Base-by-base conservation (phyloP, 2,329 filamentous ascomycete genomes). In the Neonectria faginata region DNA sequence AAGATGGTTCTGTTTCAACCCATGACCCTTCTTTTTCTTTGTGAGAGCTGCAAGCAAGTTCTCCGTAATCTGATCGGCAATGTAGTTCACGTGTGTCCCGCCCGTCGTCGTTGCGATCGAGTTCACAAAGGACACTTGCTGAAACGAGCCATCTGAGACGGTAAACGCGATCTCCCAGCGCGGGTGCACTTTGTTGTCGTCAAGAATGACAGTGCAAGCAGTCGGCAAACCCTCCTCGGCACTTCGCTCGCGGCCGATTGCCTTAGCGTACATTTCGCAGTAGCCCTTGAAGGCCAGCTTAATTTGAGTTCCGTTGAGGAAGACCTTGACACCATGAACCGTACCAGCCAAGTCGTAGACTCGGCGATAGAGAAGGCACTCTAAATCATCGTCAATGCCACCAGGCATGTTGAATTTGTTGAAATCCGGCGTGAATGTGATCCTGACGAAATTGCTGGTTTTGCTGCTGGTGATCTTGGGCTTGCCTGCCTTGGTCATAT, bases 101-200 rank as follows among this genome's bases (percentile, higher is more conserved):
- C 96, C 96, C 3, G 91, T 91, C 0, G 95, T 97, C 3, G 97
- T 99, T 31, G 96, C 94, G 74, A 99, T 98, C 4, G 93, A 97
- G 83, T 99, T 99, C 74, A 97, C 96, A 77, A 99, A 99, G 0
- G 96, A 99, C 1, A 99, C 94, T 79, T 99, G 97, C 78, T 97
- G 95, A 81, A 99, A 99, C 2, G 92, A 91, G 61, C 96, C 96
- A 75, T 99, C 95, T 0, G 96, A 98, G 5, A 98, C 95, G 5
- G 96, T 93, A 77, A 99, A 99, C 29, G 93, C 96, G 66, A 99
- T 86, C 75, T 99, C 93, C 97, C 97, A 99, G 29, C 91, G 88
- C 57, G 89, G 87, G 74, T 96, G 91, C 6, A 86, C 85, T 75
- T 91, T 94, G 73, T 92, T 81, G 70, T 88, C 86, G 71, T 91